phyloP scores from a whole-genome alignment of 2,329 filamentous ascomycete genomes.

The Atkinsonella texensis region DNA sequence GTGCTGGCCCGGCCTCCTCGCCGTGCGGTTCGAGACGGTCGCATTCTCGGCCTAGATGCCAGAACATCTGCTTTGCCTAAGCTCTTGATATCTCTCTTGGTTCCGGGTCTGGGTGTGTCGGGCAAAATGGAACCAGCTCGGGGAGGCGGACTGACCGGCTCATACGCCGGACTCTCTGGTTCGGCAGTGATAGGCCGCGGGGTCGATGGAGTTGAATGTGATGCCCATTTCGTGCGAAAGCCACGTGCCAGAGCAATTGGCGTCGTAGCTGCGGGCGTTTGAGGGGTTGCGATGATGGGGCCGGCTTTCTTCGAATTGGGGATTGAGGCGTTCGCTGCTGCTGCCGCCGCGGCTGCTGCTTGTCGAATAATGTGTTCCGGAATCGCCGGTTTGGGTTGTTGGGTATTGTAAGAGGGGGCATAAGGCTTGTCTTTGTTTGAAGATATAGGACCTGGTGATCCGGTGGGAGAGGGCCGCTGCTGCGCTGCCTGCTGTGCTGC shows the following conservation, averaged over 20 bases:
- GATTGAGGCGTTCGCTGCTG: constrained; percentile 13
- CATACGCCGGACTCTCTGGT: constrained; percentile 40
- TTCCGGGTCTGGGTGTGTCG: constrained; percentile 16
- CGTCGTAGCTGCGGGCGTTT: constrained; percentile 22
- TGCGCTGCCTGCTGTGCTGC: constrained; percentile 9
- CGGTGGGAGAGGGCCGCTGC: constrained; percentile 12
- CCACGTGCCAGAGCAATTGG: constrained; percentile 19
- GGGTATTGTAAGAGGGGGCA: constrained; percentile 17
- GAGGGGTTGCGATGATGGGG: constrained; percentile 19
- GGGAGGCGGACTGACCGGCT: constrained; percentile 45
- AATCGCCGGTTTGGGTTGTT: constrained; percentile 24
- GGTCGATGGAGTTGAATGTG: constrained; percentile 45
- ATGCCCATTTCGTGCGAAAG: constrained; percentile 47
- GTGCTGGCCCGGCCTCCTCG: constrained; percentile 22
- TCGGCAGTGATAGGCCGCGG: constrained; percentile 29
- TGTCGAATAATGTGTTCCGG: constrained; percentile 31
- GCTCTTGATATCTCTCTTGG: constrained; percentile 22
- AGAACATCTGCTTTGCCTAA: constrained; percentile 13
- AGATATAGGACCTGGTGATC: constrained; percentile 14
- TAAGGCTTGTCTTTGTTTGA: constrained; percentile 18
- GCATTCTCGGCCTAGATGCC: constrained; percentile 21
- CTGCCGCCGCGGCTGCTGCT: constrained; percentile 15
- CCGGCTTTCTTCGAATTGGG: constrained; percentile 18
- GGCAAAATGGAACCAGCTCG: constrained; percentile 25
- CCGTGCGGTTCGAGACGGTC: constrained; percentile 24